These are phyloP conservation scores for Penicillium psychrosexuale DNA, from an alignment of 2,329 filamentous ascomycete species.

Conservation along the genomic window DNA sequence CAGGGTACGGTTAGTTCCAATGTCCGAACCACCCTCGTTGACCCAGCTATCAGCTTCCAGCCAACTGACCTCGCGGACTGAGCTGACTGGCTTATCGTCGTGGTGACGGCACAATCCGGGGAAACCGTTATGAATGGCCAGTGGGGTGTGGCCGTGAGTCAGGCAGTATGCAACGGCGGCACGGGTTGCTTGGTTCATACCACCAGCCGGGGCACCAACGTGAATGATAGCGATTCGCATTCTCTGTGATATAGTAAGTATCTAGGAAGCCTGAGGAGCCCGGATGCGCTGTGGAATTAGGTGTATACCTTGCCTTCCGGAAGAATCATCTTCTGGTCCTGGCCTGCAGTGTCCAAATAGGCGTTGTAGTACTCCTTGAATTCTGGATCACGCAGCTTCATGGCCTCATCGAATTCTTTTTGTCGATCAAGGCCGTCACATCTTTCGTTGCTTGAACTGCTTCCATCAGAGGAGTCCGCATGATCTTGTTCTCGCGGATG, in stretches of 20 bases:
- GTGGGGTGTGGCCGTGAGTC: conserved; percentile 82
- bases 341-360: conserved; percentile 86
- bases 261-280: background rate
- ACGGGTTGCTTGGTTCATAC: conserved; percentile 95
- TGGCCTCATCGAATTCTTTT: conserved; percentile 84
- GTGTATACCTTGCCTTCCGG: conserved; percentile 65
- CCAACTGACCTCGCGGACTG: conserved; percentile 85
- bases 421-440: conserved; percentile 76
- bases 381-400: conserved; percentile 85
- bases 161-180: conserved; percentile 91
- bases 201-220: conserved; percentile 91
- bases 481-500: conserved; percentile 97
- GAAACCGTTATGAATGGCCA: conserved; percentile 96
- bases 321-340: conserved; percentile 66
- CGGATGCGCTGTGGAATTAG: background rate
- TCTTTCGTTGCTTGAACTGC: conserved; percentile 83
- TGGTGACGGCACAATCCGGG: conserved; percentile 90
- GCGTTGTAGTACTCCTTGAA: conserved; percentile 90
- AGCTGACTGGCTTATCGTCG: conserved; percentile 72
- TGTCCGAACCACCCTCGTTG: conserved; percentile 94
- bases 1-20: conserved; percentile 93
- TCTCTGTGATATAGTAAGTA: conserved; percentile 53
- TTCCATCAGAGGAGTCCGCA: conserved; percentile 81
- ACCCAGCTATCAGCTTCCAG: conserved; percentile 94
- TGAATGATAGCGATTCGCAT: conserved; percentile 96